Evolutionary conservation across 2,329 filamentous ascomycete species (phyloP).

Genomic region (Mycosphaerella arachidis): DNA sequence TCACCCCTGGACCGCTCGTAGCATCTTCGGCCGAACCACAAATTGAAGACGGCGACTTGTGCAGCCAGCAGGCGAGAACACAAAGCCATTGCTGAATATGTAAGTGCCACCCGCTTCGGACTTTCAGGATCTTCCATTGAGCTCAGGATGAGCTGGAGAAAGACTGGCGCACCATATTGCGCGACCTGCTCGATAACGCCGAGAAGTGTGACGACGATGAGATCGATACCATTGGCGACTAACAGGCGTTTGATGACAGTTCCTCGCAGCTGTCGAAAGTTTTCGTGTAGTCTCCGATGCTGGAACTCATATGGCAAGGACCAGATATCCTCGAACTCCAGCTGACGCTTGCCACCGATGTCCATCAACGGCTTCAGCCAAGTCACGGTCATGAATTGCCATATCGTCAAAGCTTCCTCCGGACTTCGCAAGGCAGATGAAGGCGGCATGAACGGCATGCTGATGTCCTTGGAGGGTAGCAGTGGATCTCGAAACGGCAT

Average conservation of each 20-base stretch:
- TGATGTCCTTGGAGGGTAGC: constrained; percentile 54
- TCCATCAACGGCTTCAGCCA: constrained; percentile 75
- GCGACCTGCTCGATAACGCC: constrained; percentile 59
- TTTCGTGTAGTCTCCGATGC: constrained; percentile 67
- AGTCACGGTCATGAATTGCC: constrained; percentile 79
- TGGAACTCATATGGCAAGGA: constrained; percentile 74
- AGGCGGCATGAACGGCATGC: constrained; percentile 52
- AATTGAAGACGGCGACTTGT: constrained; percentile 63
- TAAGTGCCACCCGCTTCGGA: constrained; percentile 55
- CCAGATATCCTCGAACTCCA: constrained; percentile 81
- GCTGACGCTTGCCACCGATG: constrained; percentile 58
- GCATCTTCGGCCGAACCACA: constrained; percentile 78
- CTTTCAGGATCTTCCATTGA: constrained; percentile 56
- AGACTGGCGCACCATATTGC: constrained; percentile 55
- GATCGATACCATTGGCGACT: constrained; percentile 72
- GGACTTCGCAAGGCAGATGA: constrained; percentile 62
- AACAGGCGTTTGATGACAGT: constrained; percentile 67
- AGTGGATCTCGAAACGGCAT: constrained; percentile 67
- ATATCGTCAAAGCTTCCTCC: constrained; percentile 73
- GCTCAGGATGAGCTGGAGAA: constrained; percentile 67
- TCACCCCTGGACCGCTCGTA: constrained; percentile 84
- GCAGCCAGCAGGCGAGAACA: constrained; percentile 56
- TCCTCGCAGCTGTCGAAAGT: constrained; percentile 68
- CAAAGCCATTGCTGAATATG: constrained; percentile 62
- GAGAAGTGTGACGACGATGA: constrained; percentile 63